phyloP scores from a whole-genome alignment of 129 eudicot genomes.

The Chrysanthemum makinoi region DNA sequence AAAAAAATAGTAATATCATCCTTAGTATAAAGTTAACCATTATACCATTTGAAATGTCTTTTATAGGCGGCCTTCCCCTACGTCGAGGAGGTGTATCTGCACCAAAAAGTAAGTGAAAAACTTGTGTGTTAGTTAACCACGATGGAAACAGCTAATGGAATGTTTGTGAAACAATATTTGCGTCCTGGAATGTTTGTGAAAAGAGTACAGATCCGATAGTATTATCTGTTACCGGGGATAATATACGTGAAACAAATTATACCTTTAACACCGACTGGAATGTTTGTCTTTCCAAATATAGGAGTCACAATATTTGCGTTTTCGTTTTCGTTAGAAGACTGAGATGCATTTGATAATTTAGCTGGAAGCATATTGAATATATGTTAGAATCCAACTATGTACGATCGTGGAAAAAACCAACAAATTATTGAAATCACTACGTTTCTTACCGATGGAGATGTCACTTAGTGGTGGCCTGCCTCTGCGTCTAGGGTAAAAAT shows the following conservation, averaged over 20 bases:
- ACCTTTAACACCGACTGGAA: background rate
- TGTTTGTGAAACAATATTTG: too few species aligned
- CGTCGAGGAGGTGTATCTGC: background rate
- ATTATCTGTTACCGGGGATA: too few species aligned
- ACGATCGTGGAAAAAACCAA: background rate
- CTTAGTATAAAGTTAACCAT: too few species aligned
- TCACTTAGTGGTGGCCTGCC: too few species aligned
- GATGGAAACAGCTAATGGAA: too few species aligned
- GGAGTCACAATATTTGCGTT: background rate
- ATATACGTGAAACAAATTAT: background rate
- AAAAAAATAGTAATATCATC: too few species aligned
- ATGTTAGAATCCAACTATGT: background rate
- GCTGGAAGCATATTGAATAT: background rate
- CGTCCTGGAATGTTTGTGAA: too few species aligned
- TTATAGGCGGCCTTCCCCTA: background rate
- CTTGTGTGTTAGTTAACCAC: background rate
- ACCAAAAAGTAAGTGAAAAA: background rate
- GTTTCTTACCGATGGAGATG: too few species aligned
- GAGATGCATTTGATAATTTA: background rate
- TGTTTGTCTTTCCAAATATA: background rate
- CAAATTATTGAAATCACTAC: too few species aligned
- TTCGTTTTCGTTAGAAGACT: too few species aligned
- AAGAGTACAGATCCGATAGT: too few species aligned
- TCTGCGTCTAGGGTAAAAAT: too few species aligned
- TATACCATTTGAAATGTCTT: background rate